A percentile compares a stretch with the other conserved stretches of the same genome.
phyloP scores from a whole-genome alignment of 345 rosid species.

The Euphorbia lathyris region DNA sequence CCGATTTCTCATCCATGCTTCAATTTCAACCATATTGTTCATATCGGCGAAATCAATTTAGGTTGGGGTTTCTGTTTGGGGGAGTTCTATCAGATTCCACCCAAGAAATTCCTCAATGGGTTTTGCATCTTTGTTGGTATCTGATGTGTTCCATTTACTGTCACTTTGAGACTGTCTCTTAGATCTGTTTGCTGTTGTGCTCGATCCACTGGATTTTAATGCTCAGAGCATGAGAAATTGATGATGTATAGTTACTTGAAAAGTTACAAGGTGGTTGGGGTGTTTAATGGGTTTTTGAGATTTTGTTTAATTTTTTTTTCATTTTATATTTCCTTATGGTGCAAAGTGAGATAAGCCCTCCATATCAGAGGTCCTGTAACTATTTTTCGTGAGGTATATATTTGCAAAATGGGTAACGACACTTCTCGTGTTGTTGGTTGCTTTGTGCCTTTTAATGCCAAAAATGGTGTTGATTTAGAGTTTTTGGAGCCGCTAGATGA shows the following conservation, averaged over 20 bases:
- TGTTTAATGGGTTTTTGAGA: slow-evolving; percentile 48
- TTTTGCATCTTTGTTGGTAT: slow-evolving; percentile 36
- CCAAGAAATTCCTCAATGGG: slow-evolving; percentile 25
- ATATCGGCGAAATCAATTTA: slow-evolving; percentile 32
- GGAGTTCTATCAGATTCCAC: slow-evolving; percentile 60
- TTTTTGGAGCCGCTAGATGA: slow-evolving; percentile 83
- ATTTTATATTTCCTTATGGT: slow-evolving; percentile 53
- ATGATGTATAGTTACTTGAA: slow-evolving; percentile 52
- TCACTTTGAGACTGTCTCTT: slow-evolving; percentile 36
- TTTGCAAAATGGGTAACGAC: slow-evolving; percentile 73
- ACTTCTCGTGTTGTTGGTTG: slow-evolving; percentile 97
- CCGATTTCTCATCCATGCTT: too few species aligned
- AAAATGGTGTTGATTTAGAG: slow-evolving; percentile 76
- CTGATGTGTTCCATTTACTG: slow-evolving; percentile 63
- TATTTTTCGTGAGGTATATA: slow-evolving; percentile 31
- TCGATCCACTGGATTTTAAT: slow-evolving; percentile 42
- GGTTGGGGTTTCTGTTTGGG: slow-evolving; percentile 43
- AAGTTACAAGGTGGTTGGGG: slow-evolving; percentile 51
- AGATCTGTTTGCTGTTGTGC: slow-evolving; percentile 65
- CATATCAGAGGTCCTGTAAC: slow-evolving; percentile 35
- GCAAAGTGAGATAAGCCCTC: slow-evolving; percentile 47
- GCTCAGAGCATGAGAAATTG: slow-evolving; percentile 40
- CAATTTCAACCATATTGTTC: slow-evolving; percentile 38
- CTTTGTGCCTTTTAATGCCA: slow-evolving; percentile 74
- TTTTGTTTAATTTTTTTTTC: slow-evolving; percentile 42